phyloP scores from a whole-genome alignment of 139 green algal genomes.

The Astrephomene gubernaculifera region DNA sequence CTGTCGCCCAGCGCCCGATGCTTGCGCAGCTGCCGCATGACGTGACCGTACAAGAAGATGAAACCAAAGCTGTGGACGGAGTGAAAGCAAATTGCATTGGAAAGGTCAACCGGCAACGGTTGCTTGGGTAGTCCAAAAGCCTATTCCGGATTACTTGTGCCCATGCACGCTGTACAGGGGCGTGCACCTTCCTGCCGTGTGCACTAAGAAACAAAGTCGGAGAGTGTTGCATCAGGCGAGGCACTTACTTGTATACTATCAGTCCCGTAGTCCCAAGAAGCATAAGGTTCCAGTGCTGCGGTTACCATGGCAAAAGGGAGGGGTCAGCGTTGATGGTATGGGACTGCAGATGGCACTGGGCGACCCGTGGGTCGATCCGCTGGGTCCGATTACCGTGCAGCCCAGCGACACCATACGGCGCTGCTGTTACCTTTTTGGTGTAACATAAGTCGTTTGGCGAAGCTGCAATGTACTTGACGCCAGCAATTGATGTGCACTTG shows the following conservation, averaged over 20 bases:
- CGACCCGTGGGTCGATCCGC: no score
- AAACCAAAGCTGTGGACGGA: slow-evolving; percentile 7
- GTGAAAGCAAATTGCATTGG: background rate
- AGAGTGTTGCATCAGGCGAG: background rate
- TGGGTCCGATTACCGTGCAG: no score
- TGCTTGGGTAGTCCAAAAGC: no score
- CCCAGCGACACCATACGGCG: no score
- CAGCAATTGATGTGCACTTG: background rate
- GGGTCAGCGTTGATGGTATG: no score
- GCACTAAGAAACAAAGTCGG: no score
- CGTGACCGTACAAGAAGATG: slow-evolving; percentile 5
- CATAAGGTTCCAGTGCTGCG: slow-evolving; percentile 39
- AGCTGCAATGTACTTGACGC: background rate
- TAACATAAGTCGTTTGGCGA: slow-evolving; percentile 28
- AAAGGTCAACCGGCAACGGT: no score
- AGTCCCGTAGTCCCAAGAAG: background rate
- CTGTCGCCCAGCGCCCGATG: slow-evolving; percentile 27
- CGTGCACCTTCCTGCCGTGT: no score
- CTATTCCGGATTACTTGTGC: no score
- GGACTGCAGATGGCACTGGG: no score
- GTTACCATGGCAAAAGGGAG: background rate
- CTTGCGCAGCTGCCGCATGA: slow-evolving; percentile 18
- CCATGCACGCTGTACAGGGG: no score
- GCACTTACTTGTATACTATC: slow-evolving; percentile 15
- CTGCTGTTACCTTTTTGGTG: slow-evolving; percentile 22